Conservation (phyloP, 2,329 filamentous ascomycete species). For the Zarea fungicola region DNA sequence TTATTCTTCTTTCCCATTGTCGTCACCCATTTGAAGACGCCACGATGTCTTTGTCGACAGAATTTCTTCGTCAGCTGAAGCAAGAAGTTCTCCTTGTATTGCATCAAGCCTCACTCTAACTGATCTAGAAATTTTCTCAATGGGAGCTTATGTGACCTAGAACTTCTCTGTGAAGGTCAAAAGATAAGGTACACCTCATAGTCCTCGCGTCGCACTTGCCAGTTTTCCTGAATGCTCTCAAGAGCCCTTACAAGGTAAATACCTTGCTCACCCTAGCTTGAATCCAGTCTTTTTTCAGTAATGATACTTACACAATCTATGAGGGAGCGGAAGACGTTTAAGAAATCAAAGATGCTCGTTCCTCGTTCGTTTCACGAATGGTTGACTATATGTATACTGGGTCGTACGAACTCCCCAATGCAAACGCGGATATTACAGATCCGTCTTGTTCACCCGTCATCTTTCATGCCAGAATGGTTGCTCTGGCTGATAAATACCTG, state of each 20-base stretch:
- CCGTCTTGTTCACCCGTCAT: too few relatives aligned
- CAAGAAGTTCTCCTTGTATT: too few relatives aligned
- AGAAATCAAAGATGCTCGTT: neutral
- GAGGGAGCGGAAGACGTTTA: neutral
- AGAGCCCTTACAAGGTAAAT: neutral
- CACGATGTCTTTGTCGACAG: too few relatives aligned
- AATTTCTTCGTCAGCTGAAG: too few relatives aligned
- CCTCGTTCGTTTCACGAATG: neutral
- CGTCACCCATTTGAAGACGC: too few relatives aligned
- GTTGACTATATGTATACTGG: neutral
- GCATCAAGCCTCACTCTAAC: too few relatives aligned
- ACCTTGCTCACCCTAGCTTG: neutral
- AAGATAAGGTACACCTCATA: neutral
- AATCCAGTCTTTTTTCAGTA: too few relatives aligned
- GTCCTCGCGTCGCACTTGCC: neutral
- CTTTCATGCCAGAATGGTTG: neutral
- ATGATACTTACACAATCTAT: neutral
- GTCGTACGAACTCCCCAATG: neutral
- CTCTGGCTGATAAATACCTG: neutral
- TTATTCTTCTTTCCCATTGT: too few relatives aligned
- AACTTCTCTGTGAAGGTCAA: neutral
- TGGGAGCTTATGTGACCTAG: neutral
- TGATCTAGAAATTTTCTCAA: neutral
- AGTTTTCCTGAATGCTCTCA: neutral
- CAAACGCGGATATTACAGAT: fast-evolving